These are phyloP conservation scores for Cladosporium sp. DNA, from an alignment of 2,329 filamentous ascomycete species.

Conservation along the genomic window DNA sequence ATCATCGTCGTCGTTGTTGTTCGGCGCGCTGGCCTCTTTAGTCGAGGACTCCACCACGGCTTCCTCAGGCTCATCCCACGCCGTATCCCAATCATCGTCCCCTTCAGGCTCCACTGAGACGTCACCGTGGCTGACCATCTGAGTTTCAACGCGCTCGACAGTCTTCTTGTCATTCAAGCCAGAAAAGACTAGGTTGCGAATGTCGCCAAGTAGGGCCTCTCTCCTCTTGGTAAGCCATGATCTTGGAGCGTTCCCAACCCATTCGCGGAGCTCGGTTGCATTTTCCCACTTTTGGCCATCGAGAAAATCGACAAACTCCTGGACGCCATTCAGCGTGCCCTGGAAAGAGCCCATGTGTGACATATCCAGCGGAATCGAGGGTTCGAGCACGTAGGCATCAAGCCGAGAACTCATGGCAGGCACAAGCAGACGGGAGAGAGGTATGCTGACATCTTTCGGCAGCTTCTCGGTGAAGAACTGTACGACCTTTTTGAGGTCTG, in stretches of 20 bases:
- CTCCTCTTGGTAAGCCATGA: slow-evolving; percentile 82
- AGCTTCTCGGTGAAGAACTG: slow-evolving; percentile 47
- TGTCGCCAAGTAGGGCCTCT: slow-evolving; percentile 68
- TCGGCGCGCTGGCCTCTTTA: slow-evolving; percentile 17
- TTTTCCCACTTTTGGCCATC: slow-evolving; percentile 57
- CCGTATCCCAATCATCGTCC: slow-evolving; percentile 65
- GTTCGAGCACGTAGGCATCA: slow-evolving; percentile 67
- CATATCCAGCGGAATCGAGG: slow-evolving; percentile 68
- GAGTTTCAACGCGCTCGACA: slow-evolving; percentile 80
- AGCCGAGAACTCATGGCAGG: slow-evolving; percentile 61
- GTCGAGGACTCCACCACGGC: not conserved
- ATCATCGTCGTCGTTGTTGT: slow-evolving; percentile 33
- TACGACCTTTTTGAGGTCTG: slow-evolving; percentile 40
- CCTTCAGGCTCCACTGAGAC: slow-evolving; percentile 39
- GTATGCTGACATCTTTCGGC: slow-evolving; percentile 41
- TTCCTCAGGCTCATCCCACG: slow-evolving; percentile 66
- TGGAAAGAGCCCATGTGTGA: slow-evolving; percentile 67
- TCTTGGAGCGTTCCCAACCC: slow-evolving; percentile 72
- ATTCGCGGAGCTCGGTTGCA: slow-evolving; percentile 60
- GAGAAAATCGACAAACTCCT: slow-evolving; percentile 58
- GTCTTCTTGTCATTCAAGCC: slow-evolving; percentile 61
- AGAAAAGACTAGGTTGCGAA: slow-evolving; percentile 61
- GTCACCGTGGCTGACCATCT: slow-evolving; percentile 65
- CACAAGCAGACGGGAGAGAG: slow-evolving; percentile 65
- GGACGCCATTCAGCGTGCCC: slow-evolving; percentile 57